Percentiles rank a stretch among this genome's conserved stretches.
Conservation (phyloP, 306 rosid species). For the apple (Malus domestica) region DNA sequence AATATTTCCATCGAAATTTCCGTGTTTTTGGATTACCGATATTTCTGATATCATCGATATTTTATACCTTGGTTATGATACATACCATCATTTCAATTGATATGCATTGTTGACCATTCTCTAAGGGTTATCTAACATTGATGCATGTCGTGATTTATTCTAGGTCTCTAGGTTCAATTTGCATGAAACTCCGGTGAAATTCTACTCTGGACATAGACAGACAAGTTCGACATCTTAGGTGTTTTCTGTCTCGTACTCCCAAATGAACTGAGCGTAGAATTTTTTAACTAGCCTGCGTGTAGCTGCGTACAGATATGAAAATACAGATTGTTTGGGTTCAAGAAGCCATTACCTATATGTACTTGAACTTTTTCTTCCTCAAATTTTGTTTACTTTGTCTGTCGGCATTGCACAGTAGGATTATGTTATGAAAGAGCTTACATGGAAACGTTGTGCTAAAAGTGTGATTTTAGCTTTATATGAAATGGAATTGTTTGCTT, state of each 20-base stretch:
- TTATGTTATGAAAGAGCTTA: not conserved
- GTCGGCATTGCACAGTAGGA: not conserved
- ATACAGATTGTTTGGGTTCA: too few relatives aligned
- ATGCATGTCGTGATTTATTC: not conserved
- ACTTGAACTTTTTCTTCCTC: not conserved
- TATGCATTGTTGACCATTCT: not conserved
- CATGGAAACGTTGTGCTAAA: not conserved
- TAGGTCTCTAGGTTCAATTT: not conserved
- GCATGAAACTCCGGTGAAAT: not conserved
- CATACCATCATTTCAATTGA: not conserved
- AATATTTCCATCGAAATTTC: too few relatives aligned
- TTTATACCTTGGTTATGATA: too few relatives aligned
- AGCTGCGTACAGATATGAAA: too few relatives aligned
- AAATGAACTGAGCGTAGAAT: not conserved
- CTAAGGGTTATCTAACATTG: not conserved
- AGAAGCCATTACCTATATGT: too few relatives aligned
- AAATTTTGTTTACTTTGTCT: not conserved
- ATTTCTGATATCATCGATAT: too few relatives aligned
- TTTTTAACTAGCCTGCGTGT: not conserved
- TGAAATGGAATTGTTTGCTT: conserved; percentile 5
- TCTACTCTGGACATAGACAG: conserved; percentile 3
- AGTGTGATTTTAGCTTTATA: not conserved
- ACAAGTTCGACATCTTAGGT: conserved; percentile 53
- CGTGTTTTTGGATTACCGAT: too few relatives aligned
- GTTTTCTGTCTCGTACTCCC: conserved; percentile 20